Evolutionary conservation across 345 rosid species (phyloP).

Genomic region (Camelina sativa): DNA sequence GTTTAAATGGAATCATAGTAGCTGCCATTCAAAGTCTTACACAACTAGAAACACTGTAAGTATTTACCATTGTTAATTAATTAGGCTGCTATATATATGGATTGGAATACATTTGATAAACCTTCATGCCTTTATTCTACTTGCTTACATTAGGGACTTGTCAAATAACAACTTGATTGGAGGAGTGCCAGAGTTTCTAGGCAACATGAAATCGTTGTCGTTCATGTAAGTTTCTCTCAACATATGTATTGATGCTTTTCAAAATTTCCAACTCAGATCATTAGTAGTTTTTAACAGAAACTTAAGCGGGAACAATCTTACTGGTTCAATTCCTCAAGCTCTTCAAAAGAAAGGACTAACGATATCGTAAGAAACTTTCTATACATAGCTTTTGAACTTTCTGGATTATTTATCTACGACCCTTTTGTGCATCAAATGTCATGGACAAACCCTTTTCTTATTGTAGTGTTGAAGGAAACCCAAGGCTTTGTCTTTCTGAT

Average conservation of each 20-base stretch:
- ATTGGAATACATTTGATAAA: background rate
- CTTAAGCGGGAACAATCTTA: conserved; percentile 46
- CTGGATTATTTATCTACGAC: background rate
- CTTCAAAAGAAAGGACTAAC: conserved; percentile 21
- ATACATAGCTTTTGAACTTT: background rate
- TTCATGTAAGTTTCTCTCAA: conserved; percentile 50
- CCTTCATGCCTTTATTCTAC: too few relatives aligned
- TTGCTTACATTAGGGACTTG: conserved; percentile 50
- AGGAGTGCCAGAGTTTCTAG: conserved; percentile 48
- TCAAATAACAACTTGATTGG: conserved; percentile 54
- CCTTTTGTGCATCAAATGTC: background rate
- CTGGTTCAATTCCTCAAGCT: conserved; percentile 52
- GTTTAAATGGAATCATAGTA: conserved; percentile 46
- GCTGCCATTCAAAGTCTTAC: conserved; percentile 42
- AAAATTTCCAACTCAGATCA: background rate
- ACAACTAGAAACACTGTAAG: conserved; percentile 48
- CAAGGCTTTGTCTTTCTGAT: conserved; percentile 25
- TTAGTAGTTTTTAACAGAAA: conserved; percentile 42
- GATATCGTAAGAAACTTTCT: conserved; percentile 20
- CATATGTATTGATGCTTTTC: background rate
- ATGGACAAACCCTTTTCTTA: background rate
- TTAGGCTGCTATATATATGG: background rate
- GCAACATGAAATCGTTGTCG: conserved; percentile 44
- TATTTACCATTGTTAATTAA: background rate
- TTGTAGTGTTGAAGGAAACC: conserved; percentile 30